Conservation (phyloP, 2,329 filamentous ascomycete genomes). For the Colletotrichum gigasporum region DNA sequence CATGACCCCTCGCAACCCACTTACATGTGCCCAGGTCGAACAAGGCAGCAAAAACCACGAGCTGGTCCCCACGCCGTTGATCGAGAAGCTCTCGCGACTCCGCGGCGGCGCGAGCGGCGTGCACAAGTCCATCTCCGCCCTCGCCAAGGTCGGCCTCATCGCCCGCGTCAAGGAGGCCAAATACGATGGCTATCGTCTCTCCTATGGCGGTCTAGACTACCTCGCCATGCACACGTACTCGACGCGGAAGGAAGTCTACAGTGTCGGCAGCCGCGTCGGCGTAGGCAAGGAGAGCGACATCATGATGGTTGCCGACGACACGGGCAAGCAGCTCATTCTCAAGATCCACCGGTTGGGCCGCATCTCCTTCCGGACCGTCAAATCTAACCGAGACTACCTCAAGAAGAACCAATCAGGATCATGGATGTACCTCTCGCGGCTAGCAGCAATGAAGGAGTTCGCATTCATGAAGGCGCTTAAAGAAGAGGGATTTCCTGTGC, state of each 20-base stretch:
- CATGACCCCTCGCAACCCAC: conserved; percentile 41
- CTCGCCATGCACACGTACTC: conserved; percentile 93
- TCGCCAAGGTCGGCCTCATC: conserved; percentile 93
- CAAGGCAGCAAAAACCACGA: conserved; percentile 96
- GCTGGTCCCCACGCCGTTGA: conserved; percentile 89
- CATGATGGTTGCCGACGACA: conserved; percentile 86
- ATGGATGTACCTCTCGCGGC: conserved; percentile 97
- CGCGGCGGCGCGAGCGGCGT: conserved; percentile 82
- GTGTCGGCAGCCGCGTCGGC: conserved; percentile 91
- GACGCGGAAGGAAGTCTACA: conserved; percentile 83
- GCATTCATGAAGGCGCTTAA: conserved; percentile 91
- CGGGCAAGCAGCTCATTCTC: conserved; percentile 80
- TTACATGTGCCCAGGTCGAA: conserved; percentile 75
- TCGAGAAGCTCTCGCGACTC: conserved; percentile 83
- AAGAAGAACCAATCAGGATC: conserved; percentile 81
- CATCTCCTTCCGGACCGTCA: conserved; percentile 96
- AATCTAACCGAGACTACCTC: conserved; percentile 95
- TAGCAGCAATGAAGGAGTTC: conserved; percentile 93
- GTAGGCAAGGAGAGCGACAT: conserved; percentile 99
- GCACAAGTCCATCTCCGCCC: conserved; percentile 85
- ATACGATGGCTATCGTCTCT: conserved; percentile 96
- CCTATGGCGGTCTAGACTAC: conserved; percentile 97
- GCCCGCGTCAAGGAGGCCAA: conserved; percentile 93
- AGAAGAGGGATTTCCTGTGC: conserved; percentile 88
- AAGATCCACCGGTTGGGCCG: conserved; percentile 97